Conservation (phyloP, 805 yeast species). For the Candida mattraensis region DNA sequence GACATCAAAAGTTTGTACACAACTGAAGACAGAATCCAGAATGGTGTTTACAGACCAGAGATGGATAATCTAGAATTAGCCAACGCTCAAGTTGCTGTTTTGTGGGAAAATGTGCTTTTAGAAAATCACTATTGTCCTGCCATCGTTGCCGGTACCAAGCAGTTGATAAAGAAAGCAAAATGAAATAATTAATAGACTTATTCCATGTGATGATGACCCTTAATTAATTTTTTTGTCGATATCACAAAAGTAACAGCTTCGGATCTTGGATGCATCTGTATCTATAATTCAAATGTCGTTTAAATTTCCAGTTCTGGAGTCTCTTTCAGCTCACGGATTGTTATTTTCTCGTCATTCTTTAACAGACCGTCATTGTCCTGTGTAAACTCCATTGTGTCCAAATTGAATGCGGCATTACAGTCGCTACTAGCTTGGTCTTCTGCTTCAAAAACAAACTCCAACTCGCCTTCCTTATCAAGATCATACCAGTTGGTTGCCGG, state of each 20-base stretch:
- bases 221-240: too few species aligned
- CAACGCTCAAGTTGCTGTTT: conserved; percentile 83
- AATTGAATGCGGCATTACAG: conserved; percentile 1
- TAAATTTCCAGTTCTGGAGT: conserved; percentile 1
- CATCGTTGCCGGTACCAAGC: conserved; percentile 65
- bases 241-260: too few species aligned
- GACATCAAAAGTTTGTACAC: conserved; percentile 74
- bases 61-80: conserved; percentile 67
- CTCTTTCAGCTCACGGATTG: conserved; percentile 8
- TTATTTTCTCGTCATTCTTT: conserved; percentile 6
- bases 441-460: conserved; percentile 21
- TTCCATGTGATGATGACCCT: neutral
- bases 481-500: conserved; percentile 10
- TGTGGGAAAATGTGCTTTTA: conserved; percentile 84
- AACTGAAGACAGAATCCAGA: conserved; percentile 84
- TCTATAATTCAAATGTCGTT: too few species aligned
- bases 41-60: conserved; percentile 72
- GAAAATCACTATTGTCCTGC: conserved; percentile 82
- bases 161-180: conserved; percentile 39
- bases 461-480: conserved; percentile 10
- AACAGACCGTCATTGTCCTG: neutral
- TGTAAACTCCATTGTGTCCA: conserved; percentile 4
- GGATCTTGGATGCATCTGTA: too few species aligned
- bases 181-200: conserved; percentile 3
- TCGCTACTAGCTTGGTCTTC: too few species aligned